These are phyloP conservation scores for Saturnispora sanitii DNA, from an alignment of 805 yeast genomes.

Conservation along the genomic window DNA sequence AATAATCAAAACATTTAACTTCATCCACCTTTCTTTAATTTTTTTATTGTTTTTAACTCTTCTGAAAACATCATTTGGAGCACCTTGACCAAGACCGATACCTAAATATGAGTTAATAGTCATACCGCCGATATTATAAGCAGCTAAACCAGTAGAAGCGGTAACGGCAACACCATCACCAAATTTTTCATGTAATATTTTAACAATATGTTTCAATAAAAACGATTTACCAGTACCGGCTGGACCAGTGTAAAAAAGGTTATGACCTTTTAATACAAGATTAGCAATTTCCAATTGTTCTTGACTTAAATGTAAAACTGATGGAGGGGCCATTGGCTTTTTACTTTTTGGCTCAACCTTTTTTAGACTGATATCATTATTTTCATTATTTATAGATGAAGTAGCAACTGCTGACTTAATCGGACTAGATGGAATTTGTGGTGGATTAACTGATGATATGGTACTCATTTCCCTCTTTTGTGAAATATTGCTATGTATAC, in stretches of 20 bases:
- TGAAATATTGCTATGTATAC: too few species aligned
- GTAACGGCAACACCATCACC: conserved; percentile 58
- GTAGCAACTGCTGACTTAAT: conserved; percentile 12
- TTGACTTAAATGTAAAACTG: conserved; percentile 31
- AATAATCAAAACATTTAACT: conserved; percentile 49
- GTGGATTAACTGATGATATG: conserved; percentile 1
- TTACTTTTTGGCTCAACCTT: background rate
- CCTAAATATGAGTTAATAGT: conserved; percentile 74
- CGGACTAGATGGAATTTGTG: conserved; percentile 15
- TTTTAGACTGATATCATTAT: too few species aligned
- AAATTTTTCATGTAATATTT: conserved; percentile 37
- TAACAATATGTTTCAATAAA: conserved; percentile 55
- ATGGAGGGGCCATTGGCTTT: background rate
- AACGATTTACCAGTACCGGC: conserved; percentile 99
- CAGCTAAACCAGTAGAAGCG: conserved; percentile 80
- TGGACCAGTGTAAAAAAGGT: conserved; percentile 88
- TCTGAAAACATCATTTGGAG: conserved; percentile 34
- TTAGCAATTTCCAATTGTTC: conserved; percentile 63
- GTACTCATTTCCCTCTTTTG: conserved; percentile 3
- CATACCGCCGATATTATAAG: conserved; percentile 71
- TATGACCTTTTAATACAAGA: conserved; percentile 50
- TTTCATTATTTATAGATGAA: too few species aligned
- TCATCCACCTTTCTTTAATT: conserved; percentile 44
- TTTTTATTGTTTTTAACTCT: conserved; percentile 46
- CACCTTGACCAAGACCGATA: conserved; percentile 60